Percentiles rank a stretch among this genome's conserved stretches.
Conservation (phyloP, 371 early-diverging fungal genomes). For the Catenaria anguillulae region DNA sequence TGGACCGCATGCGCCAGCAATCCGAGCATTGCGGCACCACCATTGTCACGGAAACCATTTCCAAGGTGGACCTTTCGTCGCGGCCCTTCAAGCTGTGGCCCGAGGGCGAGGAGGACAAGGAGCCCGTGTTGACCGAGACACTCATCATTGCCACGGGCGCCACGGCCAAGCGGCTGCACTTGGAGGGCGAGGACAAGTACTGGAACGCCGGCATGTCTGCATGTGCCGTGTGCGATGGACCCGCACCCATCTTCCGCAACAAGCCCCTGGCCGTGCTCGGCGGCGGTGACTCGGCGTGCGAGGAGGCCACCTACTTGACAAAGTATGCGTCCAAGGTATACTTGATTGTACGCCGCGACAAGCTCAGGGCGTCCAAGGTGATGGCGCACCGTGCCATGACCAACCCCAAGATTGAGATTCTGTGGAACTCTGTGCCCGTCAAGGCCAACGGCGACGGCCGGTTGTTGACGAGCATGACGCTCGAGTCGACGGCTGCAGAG, state of each 20-base stretch:
- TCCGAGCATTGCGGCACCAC: conserved; percentile 64
- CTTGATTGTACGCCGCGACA: conserved; percentile 88
- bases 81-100: conserved; percentile 85
- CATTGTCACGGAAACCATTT: conserved; percentile 79
- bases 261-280: conserved; percentile 89
- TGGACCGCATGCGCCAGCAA: conserved; percentile 68
- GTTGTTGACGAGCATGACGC: conserved; percentile 53
- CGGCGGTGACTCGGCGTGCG: conserved; percentile 98
- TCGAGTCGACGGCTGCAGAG: conserved; percentile 15
- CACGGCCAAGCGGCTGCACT: conserved; percentile 83
- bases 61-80: conserved; percentile 57
- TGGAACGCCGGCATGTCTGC: conserved; percentile 97
- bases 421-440: conserved; percentile 75
- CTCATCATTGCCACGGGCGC: conserved; percentile 97
- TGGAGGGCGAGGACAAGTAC: conserved; percentile 65
- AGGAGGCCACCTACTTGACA: conserved; percentile 70
- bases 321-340: conserved; percentile 73
- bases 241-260: conserved; percentile 89
- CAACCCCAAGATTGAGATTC: conserved; percentile 80
- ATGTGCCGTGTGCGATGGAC: conserved; percentile 99
- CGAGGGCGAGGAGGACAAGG: conserved; percentile 42
- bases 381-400: conserved; percentile 75
- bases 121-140: conserved; percentile 44
- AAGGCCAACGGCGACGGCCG: conserved; percentile 72
- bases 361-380: conserved; percentile 90